Base-by-base conservation (phyloP, 257 asterid species). In the Nicotiana knightiana region DNA sequence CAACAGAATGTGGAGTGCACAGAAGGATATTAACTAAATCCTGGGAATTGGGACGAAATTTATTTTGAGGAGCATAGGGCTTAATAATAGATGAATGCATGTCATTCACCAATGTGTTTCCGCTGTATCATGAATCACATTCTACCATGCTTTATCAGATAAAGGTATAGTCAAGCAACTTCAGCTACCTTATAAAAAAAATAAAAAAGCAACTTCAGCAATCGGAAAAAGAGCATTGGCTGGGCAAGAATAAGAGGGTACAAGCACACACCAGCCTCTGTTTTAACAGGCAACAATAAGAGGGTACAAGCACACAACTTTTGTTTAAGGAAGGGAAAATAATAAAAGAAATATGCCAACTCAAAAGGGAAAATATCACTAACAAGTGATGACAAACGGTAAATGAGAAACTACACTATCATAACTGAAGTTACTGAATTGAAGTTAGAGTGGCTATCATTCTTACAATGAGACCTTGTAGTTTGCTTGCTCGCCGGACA, bases 391-490 rank as follows among this genome's bases (percentile, higher is more conserved):
- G 37, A 73, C 71, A 77, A 65, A 13, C 67, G 77, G 76, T 79
- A 26, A 65, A 58, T 4, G 62, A 59, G 67, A 81, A 46, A 71
- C 12, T 11, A 81, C 73, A 76, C 59, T 53, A 79, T 77, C 83
- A 79, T 6, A n/a, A 10, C 67, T 39, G 17, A 82, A 77, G 26
- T 76, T 63, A 64, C 77, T 30, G 62, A 15, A 48, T 80, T 84
- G 55, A 80, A 79, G 39, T 7, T 80, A 79, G 76, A 30, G 85
- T 37, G 81, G 67, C 53, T 5, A 81, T 76, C 81, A 66, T 88
- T 83, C 98, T 93, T 92, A 96, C 99, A 82, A 89, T 86, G 83
- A 96, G 91, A 85, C 81, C 88, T 84, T 89, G 91, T 84, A 96
- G 94, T 84, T 90, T 93, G 88, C 89, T 88, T 82, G 95, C 86